These are phyloP conservation scores for Chytridium lagenaria DNA, from an alignment of 371 early-diverging fungal species.

Conservation along the genomic window DNA sequence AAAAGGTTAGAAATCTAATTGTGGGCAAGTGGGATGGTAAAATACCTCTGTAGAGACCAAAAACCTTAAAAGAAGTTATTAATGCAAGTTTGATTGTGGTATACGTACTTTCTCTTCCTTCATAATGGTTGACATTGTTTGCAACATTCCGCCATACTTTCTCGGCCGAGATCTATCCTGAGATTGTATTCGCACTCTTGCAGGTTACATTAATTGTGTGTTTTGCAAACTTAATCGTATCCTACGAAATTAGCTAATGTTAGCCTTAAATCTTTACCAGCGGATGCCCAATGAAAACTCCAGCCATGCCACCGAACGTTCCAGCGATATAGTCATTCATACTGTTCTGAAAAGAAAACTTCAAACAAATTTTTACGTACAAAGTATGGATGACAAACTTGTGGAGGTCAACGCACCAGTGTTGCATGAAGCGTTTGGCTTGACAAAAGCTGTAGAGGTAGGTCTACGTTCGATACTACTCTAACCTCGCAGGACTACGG, in stretches of 20 bases:
- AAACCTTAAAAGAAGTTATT: too few relatives aligned
- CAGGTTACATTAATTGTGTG: background rate
- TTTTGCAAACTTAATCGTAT: conserved; percentile 49
- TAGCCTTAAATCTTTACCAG: conserved; percentile 31
- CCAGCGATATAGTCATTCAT: conserved; percentile 34
- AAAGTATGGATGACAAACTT: background rate
- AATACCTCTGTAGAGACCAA: too few relatives aligned
- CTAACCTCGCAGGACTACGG: background rate
- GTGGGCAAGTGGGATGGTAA: too few relatives aligned
- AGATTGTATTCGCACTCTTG: conserved; percentile 51
- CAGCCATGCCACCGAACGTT: conserved; percentile 38
- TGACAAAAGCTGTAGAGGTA: background rate
- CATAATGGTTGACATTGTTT: conserved; percentile 38
- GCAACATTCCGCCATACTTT: conserved; percentile 32
- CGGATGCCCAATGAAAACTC: conserved; percentile 54
- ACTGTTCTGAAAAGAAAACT: background rate
- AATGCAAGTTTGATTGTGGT: too few relatives aligned
- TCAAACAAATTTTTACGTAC: background rate
- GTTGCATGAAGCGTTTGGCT: background rate
- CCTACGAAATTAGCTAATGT: conserved; percentile 31
- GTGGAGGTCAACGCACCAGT: background rate
- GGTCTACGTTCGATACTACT: background rate
- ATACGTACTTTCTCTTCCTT: conserved; percentile 50
- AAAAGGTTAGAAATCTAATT: background rate
- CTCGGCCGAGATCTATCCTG: conserved; percentile 19